Evolutionary conservation across 768 basidiomycete genomes (phyloP), one percentile per base, ranked within the genome.

Genomic region (Tulasnella sp.): DNA sequence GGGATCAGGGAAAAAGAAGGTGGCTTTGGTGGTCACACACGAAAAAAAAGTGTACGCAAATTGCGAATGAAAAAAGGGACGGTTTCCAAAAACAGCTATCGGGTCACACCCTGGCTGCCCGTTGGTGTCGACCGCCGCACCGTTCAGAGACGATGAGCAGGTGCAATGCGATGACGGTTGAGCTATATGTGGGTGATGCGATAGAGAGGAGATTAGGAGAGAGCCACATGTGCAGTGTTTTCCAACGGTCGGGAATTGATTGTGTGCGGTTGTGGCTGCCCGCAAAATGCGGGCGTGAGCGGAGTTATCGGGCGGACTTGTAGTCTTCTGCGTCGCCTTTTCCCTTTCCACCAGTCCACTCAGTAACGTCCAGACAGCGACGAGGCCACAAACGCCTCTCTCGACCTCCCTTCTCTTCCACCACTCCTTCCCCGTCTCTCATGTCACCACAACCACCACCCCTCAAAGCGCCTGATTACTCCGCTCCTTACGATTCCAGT

Each of bases 401-500:
- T 44, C 77, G 77, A 76, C 76, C 46, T 44, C 46, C 77, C 69
- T 31, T 58, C 50, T 64, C 60, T 78, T 64, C 54, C 76, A 50
- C 74, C 64, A 69, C 28, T 69, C 64, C 31, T 75, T 76, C 76
- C 20, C 48, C 76, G 18, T 76, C 76, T 50, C 76, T 37, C 34
- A 46, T 76, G 46, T 14, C 76, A 50, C 76, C 54, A 37, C 41
- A 31, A 46, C 46, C 40, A 46, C 75, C 54, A 3, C 60, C 77
- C 22, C 60, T 78, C 14, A 18, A 76, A 40, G 64, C 74, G 11
- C 20, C 74, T 14, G 72, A 72, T 34, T 42, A 75, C 40, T 48
- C 76, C 79, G 34, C 72, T 74, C 79, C 74, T 73, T 74, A 80
- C 48, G 74, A 80, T 74, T 80, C 82, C 24, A 80, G 72, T 86